Base-by-base conservation (phyloP, 306 rosid genomes). In the Glycine soja region DNA sequence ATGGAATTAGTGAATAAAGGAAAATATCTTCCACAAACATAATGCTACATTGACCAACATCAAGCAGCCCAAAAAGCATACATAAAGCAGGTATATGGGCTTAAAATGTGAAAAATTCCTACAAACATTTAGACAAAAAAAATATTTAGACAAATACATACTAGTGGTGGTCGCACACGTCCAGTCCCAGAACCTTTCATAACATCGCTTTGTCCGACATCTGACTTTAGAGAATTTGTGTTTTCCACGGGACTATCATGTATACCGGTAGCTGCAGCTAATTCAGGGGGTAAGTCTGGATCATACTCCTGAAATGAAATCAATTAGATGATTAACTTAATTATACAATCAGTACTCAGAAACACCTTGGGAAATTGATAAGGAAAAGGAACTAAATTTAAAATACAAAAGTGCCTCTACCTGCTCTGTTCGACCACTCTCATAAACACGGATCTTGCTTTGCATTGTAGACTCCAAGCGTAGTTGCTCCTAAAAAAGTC, bases 391-490 rank as follows among this genome's bases (percentile, higher is more conserved):
- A 57, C 51, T 36, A 79, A 59, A 74, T 68, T 70, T 68, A 32
- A 74, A 74, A 82, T 64, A 76, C 73, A 38, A 19, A 69, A 82
- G 76, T 74, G 52, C 62, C 64, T 34, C 57, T 88, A 93, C 99
- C 92, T 93, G 97, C 85, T 93, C 99, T 74, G 97, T 85, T 79
- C 99, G 89, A 72, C 97, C 98, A 88, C 99, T 93, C 87, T 96
- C 99, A 19, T 96, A 93, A 63, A 96, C 99, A 32, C 97, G 96
- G 80, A 96, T 96, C 86, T 90, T 96, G 90, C 97, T 93, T 90
- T 96, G 99, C 99, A 96, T 96, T 6, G 99, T 96, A 81, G 97
- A 89, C 89, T 96, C 99, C 84, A 96, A 79, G 78, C 99, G 99
- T 34, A 93, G 92, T 86, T 92, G 99, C 84, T 96, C 99, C 99